Percentiles rank a stretch among this genome's conserved stretches.
Conservation (phyloP, 2,329 filamentous ascomycete species). For the Pestalotiopsis fici region DNA sequence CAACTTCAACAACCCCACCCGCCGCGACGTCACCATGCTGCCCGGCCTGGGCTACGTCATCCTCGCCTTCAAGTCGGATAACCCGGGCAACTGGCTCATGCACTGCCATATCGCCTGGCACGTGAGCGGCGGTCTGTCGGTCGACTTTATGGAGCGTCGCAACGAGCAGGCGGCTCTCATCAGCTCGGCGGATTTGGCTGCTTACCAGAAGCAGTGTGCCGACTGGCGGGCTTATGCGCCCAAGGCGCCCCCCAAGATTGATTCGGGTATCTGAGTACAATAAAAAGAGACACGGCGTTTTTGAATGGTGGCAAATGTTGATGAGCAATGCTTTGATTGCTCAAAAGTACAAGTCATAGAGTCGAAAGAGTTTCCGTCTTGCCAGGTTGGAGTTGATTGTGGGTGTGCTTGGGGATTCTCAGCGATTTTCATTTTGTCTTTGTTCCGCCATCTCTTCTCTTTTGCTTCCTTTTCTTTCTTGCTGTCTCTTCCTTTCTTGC, state of each 20-base stretch:
- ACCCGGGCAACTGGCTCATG: conserved; percentile 48
- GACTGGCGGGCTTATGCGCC: conserved; percentile 8
- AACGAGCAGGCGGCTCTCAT: conserved; percentile 9
- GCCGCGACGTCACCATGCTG: conserved; percentile 46
- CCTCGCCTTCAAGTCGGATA: conserved; percentile 47
- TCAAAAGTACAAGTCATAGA: background rate
- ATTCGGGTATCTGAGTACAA: conserved; percentile 7
- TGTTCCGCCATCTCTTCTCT: no score
- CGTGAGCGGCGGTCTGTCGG: conserved; percentile 43
- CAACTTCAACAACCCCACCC: conserved; percentile 40
- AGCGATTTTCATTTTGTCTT: background rate
- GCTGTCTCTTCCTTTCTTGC: background rate
- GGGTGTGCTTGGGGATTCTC: no score
- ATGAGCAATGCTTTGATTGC: background rate
- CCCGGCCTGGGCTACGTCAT: conserved; percentile 42
- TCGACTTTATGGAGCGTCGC: conserved; percentile 47
- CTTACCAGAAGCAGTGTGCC: conserved; percentile 8
- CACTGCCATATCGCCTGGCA: conserved; percentile 53
- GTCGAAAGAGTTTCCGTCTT: background rate
- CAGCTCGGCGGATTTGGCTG: background rate
- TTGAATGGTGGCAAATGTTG: background rate
- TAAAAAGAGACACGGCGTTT: background rate
- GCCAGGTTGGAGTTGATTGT: no score
- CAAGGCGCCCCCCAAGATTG: conserved; percentile 3
- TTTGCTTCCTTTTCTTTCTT: background rate